phyloP scores from a whole-genome alignment of 345 rosid species.

The Arabis alpina region DNA sequence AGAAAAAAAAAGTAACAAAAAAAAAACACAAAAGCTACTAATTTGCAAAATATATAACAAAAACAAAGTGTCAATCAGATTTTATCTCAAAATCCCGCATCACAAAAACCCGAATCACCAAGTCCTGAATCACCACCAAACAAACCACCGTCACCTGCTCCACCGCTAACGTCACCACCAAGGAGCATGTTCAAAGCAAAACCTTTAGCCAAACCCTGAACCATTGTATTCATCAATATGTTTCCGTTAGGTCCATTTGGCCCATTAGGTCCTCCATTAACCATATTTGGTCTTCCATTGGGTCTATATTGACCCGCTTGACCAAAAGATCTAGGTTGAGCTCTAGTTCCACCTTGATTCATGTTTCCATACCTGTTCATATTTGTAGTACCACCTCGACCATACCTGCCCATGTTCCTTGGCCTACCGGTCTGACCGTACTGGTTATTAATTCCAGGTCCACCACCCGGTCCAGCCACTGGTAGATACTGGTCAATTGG shows the following conservation, averaged over 20 bases:
- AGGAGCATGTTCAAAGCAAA: conserved; percentile 34
- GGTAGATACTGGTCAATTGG: conserved; percentile 21
- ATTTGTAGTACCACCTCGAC: conserved; percentile 32
- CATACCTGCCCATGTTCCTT: conserved; percentile 11
- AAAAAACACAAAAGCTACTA: not conserved
- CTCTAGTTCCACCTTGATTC: conserved; percentile 14
- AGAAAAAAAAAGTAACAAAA: not conserved
- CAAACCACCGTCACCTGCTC: conserved; percentile 13
- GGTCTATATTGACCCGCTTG: conserved; percentile 11
- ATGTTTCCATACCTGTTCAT: conserved; percentile 27
- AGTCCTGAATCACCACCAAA: conserved; percentile 30
- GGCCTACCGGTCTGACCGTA: conserved; percentile 26
- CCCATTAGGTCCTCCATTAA: conserved; percentile 3
- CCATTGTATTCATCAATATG: conserved; percentile 25
- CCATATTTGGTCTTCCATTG: conserved; percentile 17
- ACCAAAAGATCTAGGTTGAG: conserved; percentile 23
- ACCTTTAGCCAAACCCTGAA: conserved; percentile 32
- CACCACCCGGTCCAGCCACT: conserved; percentile 21
- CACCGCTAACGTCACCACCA: conserved; percentile 23
- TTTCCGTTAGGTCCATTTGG: conserved; percentile 20
- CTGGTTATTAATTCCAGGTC: conserved; percentile 18
- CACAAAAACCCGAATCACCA: conserved; percentile 21
- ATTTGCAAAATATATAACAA: not conserved
- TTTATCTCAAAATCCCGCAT: not conserved
- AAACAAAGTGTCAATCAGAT: not conserved